These are phyloP conservation scores for Talaromyces sp. DNA, from an alignment of 2,329 filamentous ascomycete species.

Conservation along the genomic window DNA sequence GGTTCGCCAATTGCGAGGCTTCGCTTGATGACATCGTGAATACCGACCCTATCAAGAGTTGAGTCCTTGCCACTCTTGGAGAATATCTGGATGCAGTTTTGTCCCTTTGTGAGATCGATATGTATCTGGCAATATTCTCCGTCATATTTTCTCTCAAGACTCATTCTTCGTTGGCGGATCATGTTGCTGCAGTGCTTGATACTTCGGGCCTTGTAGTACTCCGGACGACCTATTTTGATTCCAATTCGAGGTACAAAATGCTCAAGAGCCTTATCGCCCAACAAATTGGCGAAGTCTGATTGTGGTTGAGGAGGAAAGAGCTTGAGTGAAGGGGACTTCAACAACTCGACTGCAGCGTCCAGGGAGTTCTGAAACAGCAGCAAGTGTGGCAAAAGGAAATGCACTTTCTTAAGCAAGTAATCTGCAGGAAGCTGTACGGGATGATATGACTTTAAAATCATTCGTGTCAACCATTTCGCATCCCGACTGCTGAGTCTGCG, in stretches of 20 bases:
- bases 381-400: slow-evolving; percentile 67
- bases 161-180: slow-evolving; percentile 59
- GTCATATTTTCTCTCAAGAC: slow-evolving; percentile 78
- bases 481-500: slow-evolving; percentile 62
- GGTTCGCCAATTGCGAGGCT: slow-evolving; percentile 61
- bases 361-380: slow-evolving; percentile 70
- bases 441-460: slow-evolving; percentile 73
- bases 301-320: slow-evolving; percentile 38
- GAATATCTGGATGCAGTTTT: slow-evolving; percentile 69
- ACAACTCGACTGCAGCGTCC: slow-evolving; percentile 54
- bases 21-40: slow-evolving; percentile 63
- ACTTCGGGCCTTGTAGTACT: slow-evolving; percentile 64
- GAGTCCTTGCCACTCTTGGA: slow-evolving; percentile 92
- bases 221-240: slow-evolving; percentile 62
- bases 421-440: slow-evolving; percentile 61
- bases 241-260: slow-evolving; percentile 56
- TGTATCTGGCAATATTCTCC: slow-evolving; percentile 91
- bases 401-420: slow-evolving; percentile 58
- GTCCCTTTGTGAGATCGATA: slow-evolving; percentile 59
- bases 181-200: slow-evolving; percentile 73
- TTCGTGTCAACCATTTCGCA: slow-evolving; percentile 80
- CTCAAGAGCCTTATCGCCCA: slow-evolving; percentile 36
- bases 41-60: slow-evolving; percentile 62
- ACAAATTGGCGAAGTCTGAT: slow-evolving; percentile 27
- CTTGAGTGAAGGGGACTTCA: slow-evolving; percentile 42